Evolutionary conservation across 345 rosid genomes (phyloP).

Genomic region (Dimocarpus longan): DNA sequence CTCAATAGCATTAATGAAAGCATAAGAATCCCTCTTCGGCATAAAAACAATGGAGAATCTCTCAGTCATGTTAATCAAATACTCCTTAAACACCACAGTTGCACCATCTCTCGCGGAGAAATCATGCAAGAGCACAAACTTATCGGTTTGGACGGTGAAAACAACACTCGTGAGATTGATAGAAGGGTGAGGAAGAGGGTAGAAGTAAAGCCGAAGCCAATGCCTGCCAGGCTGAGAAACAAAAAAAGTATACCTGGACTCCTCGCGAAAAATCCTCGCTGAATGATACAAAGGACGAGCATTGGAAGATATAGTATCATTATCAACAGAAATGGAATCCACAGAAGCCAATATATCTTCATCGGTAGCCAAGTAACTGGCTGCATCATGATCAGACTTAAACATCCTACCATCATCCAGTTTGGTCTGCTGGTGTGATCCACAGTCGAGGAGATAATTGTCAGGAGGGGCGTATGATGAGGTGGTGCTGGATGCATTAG

Average conservation of each 20-base stretch:
- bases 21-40: slow-evolving; percentile 52
- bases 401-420: slow-evolving; percentile 75
- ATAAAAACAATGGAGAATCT: slow-evolving; percentile 55
- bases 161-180: slow-evolving; percentile 49
- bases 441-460: slow-evolving; percentile 71
- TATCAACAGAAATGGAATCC: slow-evolving; percentile 36
- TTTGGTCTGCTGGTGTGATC: slow-evolving; percentile 55
- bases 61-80: slow-evolving; percentile 49
- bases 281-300: slow-evolving; percentile 42
- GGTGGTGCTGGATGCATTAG: not conserved
- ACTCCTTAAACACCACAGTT: slow-evolving; percentile 61
- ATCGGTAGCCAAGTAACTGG: slow-evolving; percentile 48
- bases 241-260: slow-evolving; percentile 49
- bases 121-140: slow-evolving; percentile 66
- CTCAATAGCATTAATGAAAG: slow-evolving; percentile 77
- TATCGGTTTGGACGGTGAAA: slow-evolving; percentile 58
- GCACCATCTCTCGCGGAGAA: slow-evolving; percentile 43
- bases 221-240: slow-evolving; percentile 60
- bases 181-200: slow-evolving; percentile 62
- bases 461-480: slow-evolving; percentile 49
- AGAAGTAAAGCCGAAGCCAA: slow-evolving; percentile 83
- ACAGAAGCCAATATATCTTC: slow-evolving; percentile 52
- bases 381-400: slow-evolving; percentile 60
- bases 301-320: slow-evolving; percentile 13
- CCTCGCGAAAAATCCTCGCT: slow-evolving; percentile 52